Conservation (phyloP, 2,329 filamentous ascomycete species). For the Helotiales sp. region DNA sequence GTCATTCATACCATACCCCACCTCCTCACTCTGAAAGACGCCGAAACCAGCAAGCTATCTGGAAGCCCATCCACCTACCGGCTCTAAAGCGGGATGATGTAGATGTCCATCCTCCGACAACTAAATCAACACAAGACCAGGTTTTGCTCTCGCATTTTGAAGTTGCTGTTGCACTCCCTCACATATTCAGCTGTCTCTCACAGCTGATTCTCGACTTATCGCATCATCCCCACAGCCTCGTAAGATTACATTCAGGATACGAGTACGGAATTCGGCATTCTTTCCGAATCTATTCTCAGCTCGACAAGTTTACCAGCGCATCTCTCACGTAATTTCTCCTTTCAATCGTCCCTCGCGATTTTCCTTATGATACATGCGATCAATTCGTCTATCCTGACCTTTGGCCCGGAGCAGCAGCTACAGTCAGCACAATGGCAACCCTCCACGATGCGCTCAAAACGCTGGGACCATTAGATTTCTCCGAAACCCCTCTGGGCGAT, state of each 20-base stretch:
- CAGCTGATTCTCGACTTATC: neutral
- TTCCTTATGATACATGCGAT: neutral
- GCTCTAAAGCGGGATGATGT: neutral
- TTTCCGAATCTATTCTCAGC: neutral
- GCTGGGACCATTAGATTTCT: conserved; percentile 57
- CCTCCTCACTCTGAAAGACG: too few species aligned
- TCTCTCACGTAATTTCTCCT: neutral
- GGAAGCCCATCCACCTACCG: neutral
- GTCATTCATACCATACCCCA: too few species aligned
- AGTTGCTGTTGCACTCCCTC: neutral
- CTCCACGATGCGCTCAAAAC: conserved; percentile 60
- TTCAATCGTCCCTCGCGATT: neutral
- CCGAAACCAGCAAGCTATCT: neutral
- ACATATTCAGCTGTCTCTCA: neutral
- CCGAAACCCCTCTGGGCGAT: conserved; percentile 44
- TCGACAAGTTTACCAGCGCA: neutral
- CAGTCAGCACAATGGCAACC: conserved; percentile 50
- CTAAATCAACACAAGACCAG: too few species aligned
- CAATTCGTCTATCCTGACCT: neutral
- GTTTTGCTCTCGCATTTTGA: neutral
- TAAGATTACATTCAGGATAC: neutral
- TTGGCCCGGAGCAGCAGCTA: neutral
- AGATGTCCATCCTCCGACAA: neutral
- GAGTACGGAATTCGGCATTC: neutral
- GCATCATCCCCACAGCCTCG: neutral